Evolutionary conservation across 768 basidiomycete genomes (phyloP), one percentile per base, ranked within the genome.

Genomic region (Nevesoporus exiguus): DNA sequence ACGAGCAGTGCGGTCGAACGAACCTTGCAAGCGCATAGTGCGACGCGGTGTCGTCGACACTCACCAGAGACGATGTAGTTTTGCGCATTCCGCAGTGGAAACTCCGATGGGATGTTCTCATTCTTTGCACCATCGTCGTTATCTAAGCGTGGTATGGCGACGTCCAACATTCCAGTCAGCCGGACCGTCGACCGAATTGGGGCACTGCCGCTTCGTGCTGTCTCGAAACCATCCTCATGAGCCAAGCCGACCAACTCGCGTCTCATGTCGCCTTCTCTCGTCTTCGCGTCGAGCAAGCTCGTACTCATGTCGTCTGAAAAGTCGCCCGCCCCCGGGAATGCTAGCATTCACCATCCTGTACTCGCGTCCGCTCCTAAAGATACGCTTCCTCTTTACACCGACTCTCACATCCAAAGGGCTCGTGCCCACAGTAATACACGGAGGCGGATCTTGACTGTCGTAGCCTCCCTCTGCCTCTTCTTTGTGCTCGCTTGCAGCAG

Each of bases 351-450:
- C 34, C 33, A 47, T 21, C 21, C 36, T 11, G 36, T 40, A 17
- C n/a, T 22, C 19, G 39, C 56, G n/a, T 0, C 43, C 15, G 19
- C 10, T 39, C 46, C 52, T 1, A 39, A 59, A 7, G 56, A 60
- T 5, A 42, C 2, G 1, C 65, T 68, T 37, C 68, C 68, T 7
- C 43, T 65, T 11, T 58, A 68, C 25, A 44, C n/a, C 7, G 29
- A 47, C 31, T 30, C 56, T 24, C 40, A 6, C 7, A n/a, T 17
- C 47, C n/a, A n/a, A n/a, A 39, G 25, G 8, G 31, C 27, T 31
- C 56, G 49, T 21, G 40, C 7, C 29, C n/a, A 41, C 33, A 51
- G 11, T 29, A 49, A 17, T 29, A 47, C 47, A 31, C 57, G 64
- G 62, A 62, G 50, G 39, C 61, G 44, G 7, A 13, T 42, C 24